phyloP scores from a whole-genome alignment of 129 eudicot species.

The Flaveria brownii region DNA sequence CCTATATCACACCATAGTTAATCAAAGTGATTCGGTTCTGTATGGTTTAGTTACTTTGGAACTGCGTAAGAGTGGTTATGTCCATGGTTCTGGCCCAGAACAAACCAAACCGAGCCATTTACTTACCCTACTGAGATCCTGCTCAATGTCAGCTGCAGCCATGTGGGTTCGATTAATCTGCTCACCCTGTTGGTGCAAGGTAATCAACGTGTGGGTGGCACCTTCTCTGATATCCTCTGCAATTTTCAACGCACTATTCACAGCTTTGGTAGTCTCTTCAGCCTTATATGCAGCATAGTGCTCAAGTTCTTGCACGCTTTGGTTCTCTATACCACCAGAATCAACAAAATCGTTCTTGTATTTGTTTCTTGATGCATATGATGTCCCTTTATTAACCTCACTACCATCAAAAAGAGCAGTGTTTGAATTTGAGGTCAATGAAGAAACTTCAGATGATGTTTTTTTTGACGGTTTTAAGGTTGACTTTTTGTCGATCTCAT shows the following conservation, averaged over 20 bases:
- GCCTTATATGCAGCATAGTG: constrained; percentile 80
- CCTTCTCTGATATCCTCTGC: constrained; percentile 88
- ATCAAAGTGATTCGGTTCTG: background rate
- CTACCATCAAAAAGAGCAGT: constrained; percentile 62
- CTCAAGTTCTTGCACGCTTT: constrained; percentile 74
- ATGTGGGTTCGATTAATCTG: constrained; percentile 81
- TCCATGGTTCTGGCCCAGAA: background rate
- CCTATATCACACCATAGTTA: background rate
- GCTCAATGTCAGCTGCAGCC: constrained; percentile 84
- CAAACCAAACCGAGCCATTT: background rate
- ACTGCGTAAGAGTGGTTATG: background rate
- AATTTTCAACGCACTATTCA: constrained; percentile 64
- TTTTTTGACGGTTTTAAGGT: constrained; percentile 41
- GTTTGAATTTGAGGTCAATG: constrained; percentile 26
- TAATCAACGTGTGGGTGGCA: constrained; percentile 80
- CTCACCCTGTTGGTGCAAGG: constrained; percentile 94
- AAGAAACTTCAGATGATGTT: constrained; percentile 55
- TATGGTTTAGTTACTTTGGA: constrained; percentile 10
- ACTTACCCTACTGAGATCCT: constrained; percentile 88
- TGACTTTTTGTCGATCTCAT: constrained; percentile 52
- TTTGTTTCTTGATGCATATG: constrained; percentile 41
- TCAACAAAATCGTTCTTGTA: constrained; percentile 80
- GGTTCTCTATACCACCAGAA: constrained; percentile 80
- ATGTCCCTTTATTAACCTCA: constrained; percentile 48
- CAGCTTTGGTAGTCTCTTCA: constrained; percentile 85